Percentiles rank a stretch among this genome's conserved stretches.
Evolutionary conservation across 345 rosid genomes (phyloP).

Genomic region (rapeseed (Brassica napus)): Da-Ae NC_063442.1:17365001-17365500

Average conservation of each 20-base stretch:
- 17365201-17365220: slow-evolving; percentile 85
- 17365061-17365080: slow-evolving; percentile 90
- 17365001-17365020: neutral
- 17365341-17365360: slow-evolving; percentile 64
- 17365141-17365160: slow-evolving; percentile 54
- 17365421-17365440: slow-evolving; percentile 78
- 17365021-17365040: slow-evolving; percentile 70
- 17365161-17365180: slow-evolving; percentile 66
- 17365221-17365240: slow-evolving; percentile 90
- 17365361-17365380: slow-evolving; percentile 16
- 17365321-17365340: slow-evolving; percentile 64
- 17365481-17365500: slow-evolving; percentile 89
- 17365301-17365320: slow-evolving; percentile 61
- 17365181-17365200: slow-evolving; percentile 80
- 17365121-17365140: slow-evolving; percentile 81
- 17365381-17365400: slow-evolving; percentile 80
- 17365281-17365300: slow-evolving; percentile 68
- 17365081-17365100: slow-evolving; percentile 67
- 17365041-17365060: slow-evolving; percentile 89
- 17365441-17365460: slow-evolving; percentile 96
- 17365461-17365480: slow-evolving; percentile 88
- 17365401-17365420: slow-evolving; percentile 71
- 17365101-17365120: slow-evolving; percentile 63
- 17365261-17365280: slow-evolving; percentile 75
- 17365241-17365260: slow-evolving; percentile 68